Conservation (phyloP, 192 early-diverging fungal species). For the Umbelopsis ramanniana region DNA sequence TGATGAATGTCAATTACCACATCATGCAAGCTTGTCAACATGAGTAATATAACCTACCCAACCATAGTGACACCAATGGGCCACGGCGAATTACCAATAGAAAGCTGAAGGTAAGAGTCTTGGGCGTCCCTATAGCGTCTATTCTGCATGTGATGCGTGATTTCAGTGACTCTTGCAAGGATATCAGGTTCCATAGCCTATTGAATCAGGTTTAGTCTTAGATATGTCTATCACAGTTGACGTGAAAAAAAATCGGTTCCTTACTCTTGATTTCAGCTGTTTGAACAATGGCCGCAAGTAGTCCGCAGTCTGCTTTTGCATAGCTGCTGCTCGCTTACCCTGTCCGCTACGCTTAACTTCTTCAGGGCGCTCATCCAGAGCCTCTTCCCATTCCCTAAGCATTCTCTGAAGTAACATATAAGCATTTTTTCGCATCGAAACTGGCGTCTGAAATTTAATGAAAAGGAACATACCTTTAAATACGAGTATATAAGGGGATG, state of each 20-base stretch:
- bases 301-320: slow-evolving; percentile 82
- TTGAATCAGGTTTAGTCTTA: neutral
- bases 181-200: slow-evolving; percentile 81
- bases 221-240: neutral
- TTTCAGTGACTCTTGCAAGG: slow-evolving; percentile 88
- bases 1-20: neutral
- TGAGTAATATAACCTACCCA: slow-evolving; percentile 56
- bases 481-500: slow-evolving; percentile 80
- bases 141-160: slow-evolving; percentile 80
- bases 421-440: neutral
- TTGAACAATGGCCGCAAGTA: slow-evolving; percentile 94
- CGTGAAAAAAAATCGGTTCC: neutral
- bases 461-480: slow-evolving; percentile 58
- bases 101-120: slow-evolving; percentile 90
- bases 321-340: slow-evolving; percentile 83
- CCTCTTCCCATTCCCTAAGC: slow-evolving; percentile 86
- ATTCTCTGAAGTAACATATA: slow-evolving; percentile 51
- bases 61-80: slow-evolving; percentile 97
- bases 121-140: slow-evolving; percentile 92
- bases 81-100: slow-evolving; percentile 98
- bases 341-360: slow-evolving; percentile 78
- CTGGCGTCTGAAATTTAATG: neutral
- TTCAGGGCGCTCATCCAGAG: slow-evolving; percentile 73
- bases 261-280: slow-evolving; percentile 70
- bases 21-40: neutral